phyloP scores from a whole-genome alignment of 257 asterid species.

The Echium plantagineum region DNA sequence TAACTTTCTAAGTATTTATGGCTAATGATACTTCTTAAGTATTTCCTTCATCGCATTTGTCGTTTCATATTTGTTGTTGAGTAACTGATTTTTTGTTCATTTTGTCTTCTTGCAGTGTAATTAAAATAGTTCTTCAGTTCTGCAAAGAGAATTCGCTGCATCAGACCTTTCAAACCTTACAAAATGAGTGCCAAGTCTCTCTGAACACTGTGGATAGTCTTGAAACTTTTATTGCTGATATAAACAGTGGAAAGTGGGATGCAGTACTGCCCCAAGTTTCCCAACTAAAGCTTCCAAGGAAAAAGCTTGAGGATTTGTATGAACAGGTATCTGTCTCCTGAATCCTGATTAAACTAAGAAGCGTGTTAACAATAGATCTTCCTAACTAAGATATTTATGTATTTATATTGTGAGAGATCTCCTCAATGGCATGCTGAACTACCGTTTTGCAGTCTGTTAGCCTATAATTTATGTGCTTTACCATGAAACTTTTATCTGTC shows the following conservation, averaged over 20 bases:
- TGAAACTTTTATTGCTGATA: slow-evolving; percentile 82
- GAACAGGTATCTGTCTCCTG: slow-evolving; percentile 59
- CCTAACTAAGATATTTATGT: slow-evolving; percentile 20
- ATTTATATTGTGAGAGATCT: slow-evolving; percentile 21
- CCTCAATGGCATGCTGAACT: too few relatives aligned
- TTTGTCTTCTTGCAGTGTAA: slow-evolving; percentile 48
- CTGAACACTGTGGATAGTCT: slow-evolving; percentile 89
- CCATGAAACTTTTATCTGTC: too few relatives aligned
- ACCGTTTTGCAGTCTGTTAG: too few relatives aligned
- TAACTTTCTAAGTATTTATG: neutral
- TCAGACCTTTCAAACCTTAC: slow-evolving; percentile 76
- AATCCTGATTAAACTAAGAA: slow-evolving; percentile 4
- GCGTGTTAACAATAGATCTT: neutral
- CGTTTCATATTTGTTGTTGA: neutral
- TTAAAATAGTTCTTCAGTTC: slow-evolving; percentile 92
- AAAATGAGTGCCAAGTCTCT: slow-evolving; percentile 93
- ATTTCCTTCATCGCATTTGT: neutral
- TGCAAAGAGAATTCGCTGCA: slow-evolving; percentile 96
- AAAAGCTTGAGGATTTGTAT: slow-evolving; percentile 83
- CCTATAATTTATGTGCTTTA: too few relatives aligned
- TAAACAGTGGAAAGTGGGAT: slow-evolving; percentile 97
- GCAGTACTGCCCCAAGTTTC: slow-evolving; percentile 96
- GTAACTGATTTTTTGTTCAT: neutral
- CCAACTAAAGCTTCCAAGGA: slow-evolving; percentile 86
- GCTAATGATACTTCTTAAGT: too few relatives aligned